Evolutionary conservation across 2,329 filamentous ascomycete species (phyloP).

Genomic region (Endoconidiophora polonica): DNA sequence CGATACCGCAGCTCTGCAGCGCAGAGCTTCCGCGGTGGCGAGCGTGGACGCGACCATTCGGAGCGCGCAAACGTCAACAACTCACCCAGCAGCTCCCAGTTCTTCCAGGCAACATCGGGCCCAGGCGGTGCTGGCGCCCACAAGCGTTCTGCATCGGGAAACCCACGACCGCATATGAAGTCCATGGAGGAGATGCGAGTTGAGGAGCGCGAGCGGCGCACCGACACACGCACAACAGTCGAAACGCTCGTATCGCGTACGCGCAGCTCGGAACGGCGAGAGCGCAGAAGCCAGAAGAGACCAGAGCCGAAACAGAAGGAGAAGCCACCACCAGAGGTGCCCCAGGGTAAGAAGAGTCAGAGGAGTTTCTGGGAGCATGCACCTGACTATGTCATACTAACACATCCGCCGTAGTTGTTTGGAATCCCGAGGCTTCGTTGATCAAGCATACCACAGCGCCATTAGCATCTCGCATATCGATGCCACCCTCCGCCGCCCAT

Average conservation of each 20-base stretch:
- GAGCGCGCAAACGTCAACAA: constrained; percentile 19
- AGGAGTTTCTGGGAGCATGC: background rate
- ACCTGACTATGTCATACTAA: background rate
- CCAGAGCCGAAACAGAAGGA: constrained; percentile 29
- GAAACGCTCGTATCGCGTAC: constrained; percentile 45
- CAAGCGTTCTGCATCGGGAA: constrained; percentile 41
- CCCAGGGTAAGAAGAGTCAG: constrained; percentile 28
- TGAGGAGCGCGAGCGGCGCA: constrained; percentile 33
- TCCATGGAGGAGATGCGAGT: constrained; percentile 28
- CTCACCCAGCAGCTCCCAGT: constrained; percentile 20
- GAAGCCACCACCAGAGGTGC: constrained; percentile 30
- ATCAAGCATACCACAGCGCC: constrained; percentile 53
- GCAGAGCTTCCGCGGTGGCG: constrained; percentile 22
- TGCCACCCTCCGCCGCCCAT: constrained; percentile 57
- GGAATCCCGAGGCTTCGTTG: constrained; percentile 67
- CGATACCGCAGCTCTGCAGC: constrained; percentile 10
- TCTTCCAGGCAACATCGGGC: constrained; percentile 6
- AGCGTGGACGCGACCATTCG: constrained; percentile 18
- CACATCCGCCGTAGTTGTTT: constrained; percentile 28
- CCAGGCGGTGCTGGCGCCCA: constrained; percentile 26
- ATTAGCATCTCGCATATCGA: constrained; percentile 46
- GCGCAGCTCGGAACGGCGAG: constrained; percentile 38
- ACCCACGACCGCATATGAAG: constrained; percentile 27
- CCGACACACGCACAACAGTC: constrained; percentile 37
- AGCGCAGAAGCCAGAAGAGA: constrained; percentile 23